Base-by-base conservation (phyloP, 768 basidiomycete species). In the Leucocoprinus leucothites region DNA sequence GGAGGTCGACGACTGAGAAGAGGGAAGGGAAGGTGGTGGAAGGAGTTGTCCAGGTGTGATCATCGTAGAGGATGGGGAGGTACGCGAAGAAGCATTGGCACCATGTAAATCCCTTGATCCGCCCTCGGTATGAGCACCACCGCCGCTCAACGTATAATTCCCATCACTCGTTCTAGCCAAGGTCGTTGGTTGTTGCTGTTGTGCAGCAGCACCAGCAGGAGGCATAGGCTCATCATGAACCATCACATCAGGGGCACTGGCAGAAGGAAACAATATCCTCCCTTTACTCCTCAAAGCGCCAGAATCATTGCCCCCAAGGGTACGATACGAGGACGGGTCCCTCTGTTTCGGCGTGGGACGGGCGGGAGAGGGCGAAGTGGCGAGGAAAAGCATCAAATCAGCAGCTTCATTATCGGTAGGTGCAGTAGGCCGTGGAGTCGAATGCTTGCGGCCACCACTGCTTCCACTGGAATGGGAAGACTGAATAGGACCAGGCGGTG, bases 401-500 rank as follows among this genome's bases (percentile, higher is more conserved):
- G 91, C 90, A 0, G 91, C 91, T 63, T 93, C 91, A 58, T 83
- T 86, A 66, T 90, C 89, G 28, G 84, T 82, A n/a, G 82, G 79
- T 5, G 72, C 82, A 57, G 76, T 77, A 55, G 31, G n/a, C n/a
- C 64, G 80, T 65, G 74, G 81, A 41, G 73, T 82, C 38, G 66
- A 72, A 43, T 60, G 64, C 60, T 71, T n/a, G n/a, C n/a, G n/a
- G n/a, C n/a, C n/a, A n/a, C n/a, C n/a, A n/a, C n/a, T n/a, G n/a
- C n/a, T n/a, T n/a, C n/a, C n/a, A n/a, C n/a, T n/a, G n/a, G n/a
- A n/a, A n/a, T n/a, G n/a, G n/a, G 70, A 28, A 48, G 51, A 18
- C 48, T 54, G 51, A 58, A 72, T 59, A 68, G 54, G 48, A 57
- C 43, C 21, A 61, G 46, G n/a, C 62, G 71, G 70, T 31, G 75